Conservation (phyloP, 805 yeast genomes). For the Saturnispora mendoncae region DNA sequence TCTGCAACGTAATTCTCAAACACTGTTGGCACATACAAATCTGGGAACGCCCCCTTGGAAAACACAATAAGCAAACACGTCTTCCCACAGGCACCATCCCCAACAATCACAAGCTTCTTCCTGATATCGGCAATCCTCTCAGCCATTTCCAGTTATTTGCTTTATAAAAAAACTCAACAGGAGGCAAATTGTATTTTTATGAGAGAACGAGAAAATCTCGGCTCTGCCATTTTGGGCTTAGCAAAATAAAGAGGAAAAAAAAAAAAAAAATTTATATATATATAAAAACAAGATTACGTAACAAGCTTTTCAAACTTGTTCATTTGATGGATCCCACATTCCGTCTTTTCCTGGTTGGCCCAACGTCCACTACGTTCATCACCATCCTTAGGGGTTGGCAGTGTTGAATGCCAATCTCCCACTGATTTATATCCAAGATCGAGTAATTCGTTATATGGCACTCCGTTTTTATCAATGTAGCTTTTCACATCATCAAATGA, state of each 20-base stretch:
- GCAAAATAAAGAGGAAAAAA: too few relatives aligned
- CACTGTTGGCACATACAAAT: conserved; percentile 91
- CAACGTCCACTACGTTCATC: conserved; percentile 97
- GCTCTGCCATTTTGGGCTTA: too few relatives aligned
- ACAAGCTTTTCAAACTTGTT: conserved; percentile 61
- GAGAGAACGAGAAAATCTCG: too few relatives aligned
- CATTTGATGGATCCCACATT: conserved; percentile 89
- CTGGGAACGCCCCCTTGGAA: conserved; percentile 87
- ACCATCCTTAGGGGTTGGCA: conserved; percentile 82
- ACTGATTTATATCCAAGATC: conserved; percentile 85
- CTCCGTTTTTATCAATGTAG: conserved; percentile 61
- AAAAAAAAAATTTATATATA: too few relatives aligned
- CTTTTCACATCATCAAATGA: conserved; percentile 58
- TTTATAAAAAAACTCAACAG: too few relatives aligned
- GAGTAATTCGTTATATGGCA: conserved; percentile 78
- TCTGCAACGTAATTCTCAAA: conserved; percentile 97
- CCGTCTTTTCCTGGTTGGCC: conserved; percentile 88
- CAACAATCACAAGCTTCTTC: conserved; percentile 87
- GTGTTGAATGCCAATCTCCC: conserved; percentile 94
- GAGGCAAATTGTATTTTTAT: too few relatives aligned
- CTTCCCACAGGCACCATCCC: conserved; percentile 97
- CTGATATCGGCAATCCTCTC: conserved; percentile 49
- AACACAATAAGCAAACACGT: conserved; percentile 83
- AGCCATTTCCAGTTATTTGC: conserved; percentile 24
- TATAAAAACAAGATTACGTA: background rate